Conservation (phyloP, 164 flowering plant species). For the Magnolia sinica region DNA sequence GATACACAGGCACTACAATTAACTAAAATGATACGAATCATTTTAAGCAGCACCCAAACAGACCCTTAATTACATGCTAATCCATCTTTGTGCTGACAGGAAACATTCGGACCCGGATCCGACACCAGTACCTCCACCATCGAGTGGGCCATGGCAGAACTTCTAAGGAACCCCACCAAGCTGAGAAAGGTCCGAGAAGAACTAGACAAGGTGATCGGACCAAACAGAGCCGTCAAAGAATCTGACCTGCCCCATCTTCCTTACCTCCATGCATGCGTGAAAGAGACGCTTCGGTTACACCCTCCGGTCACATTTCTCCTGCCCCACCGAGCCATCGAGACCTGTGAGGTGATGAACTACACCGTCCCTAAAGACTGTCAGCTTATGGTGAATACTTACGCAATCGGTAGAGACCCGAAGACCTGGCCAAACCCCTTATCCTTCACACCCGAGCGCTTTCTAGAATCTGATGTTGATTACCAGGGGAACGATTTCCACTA, state of each 20-base stretch:
- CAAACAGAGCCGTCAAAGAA: constrained; percentile 13
- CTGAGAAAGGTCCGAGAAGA: constrained; percentile 8
- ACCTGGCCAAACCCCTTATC: constrained; percentile 22
- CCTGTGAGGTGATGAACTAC: constrained; percentile 23
- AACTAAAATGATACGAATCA: too few species aligned
- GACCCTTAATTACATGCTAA: background rate
- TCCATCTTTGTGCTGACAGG: constrained; percentile 12
- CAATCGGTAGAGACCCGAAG: constrained; percentile 27
- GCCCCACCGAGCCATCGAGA: constrained; percentile 24
- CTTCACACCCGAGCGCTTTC: constrained; percentile 28
- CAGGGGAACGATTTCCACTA: constrained; percentile 29
- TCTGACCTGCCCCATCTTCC: constrained; percentile 18
- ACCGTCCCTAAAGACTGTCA: constrained; percentile 25
- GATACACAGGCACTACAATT: too few species aligned
- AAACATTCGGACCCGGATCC: constrained; percentile 23
- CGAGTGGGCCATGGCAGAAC: constrained; percentile 33
- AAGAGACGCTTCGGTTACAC: constrained; percentile 28
- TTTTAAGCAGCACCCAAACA: too few species aligned
- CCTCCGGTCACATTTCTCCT: constrained; percentile 31
- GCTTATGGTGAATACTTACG: constrained; percentile 26
- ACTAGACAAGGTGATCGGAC: background rate
- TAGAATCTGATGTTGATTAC: constrained; percentile 23
- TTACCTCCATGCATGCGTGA: constrained; percentile 26
- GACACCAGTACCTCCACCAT: constrained; percentile 23
- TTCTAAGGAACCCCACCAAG: constrained; percentile 16